Conservation (phyloP, 1,139 yeast species). For the Nadsonia commutata region DNA sequence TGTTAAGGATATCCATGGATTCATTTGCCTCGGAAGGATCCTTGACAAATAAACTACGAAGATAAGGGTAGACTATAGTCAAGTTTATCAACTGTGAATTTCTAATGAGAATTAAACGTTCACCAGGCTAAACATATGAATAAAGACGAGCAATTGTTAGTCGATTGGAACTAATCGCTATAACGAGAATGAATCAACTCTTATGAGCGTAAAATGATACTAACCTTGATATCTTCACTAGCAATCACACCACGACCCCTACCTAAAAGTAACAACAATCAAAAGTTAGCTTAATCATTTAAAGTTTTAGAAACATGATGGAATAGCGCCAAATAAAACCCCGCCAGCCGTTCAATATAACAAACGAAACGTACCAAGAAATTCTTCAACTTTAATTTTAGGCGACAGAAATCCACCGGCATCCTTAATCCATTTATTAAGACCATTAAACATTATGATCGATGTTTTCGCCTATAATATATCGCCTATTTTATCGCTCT, state of each 20-base stretch:
- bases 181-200: constrained; percentile 50
- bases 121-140: constrained; percentile 10
- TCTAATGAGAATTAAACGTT: background rate
- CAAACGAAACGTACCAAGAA: constrained; percentile 9
- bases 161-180: constrained; percentile 33
- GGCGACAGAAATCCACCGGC: constrained; percentile 15
- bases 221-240: constrained; percentile 20
- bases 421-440: constrained; percentile 10
- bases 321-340: no score
- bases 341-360: no score
- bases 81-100: background rate
- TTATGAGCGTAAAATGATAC: constrained; percentile 37
- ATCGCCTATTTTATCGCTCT: no score
- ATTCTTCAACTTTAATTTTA: constrained; percentile 20
- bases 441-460: background rate
- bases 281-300: no score
- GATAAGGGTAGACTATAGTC: background rate
- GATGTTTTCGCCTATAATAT: no score
- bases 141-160: constrained; percentile 17
- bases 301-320: no score
- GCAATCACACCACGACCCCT: constrained; percentile 58
- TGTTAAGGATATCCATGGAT: background rate
- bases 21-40: background rate
- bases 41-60: background rate
- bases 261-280: no score